Evolutionary conservation across 192 early-diverging fungal species (phyloP).

Genomic region (Umbelopsis vinacea): DNA sequence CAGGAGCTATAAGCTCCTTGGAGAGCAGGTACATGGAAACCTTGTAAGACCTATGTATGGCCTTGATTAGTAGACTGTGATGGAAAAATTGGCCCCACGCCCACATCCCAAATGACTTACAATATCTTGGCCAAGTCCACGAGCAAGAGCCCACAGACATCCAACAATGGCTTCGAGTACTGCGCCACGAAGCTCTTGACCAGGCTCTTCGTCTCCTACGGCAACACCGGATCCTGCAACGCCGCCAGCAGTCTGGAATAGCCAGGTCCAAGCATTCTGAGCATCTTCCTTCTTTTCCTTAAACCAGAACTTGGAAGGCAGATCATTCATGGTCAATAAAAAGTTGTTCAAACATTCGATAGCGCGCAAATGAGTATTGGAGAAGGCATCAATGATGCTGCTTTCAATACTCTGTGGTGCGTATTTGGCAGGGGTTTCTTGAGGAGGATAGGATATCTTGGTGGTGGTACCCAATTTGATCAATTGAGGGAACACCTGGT

Average conservation of each 20-base stretch:
- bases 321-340: slow-evolving; percentile 72
- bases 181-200: slow-evolving; percentile 55
- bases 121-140: slow-evolving; percentile 64
- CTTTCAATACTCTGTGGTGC: slow-evolving; percentile 6
- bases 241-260: slow-evolving; percentile 61
- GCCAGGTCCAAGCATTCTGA: slow-evolving; percentile 58
- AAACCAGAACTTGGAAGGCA: slow-evolving; percentile 69
- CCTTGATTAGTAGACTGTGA: too few species aligned
- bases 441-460: slow-evolving; percentile 50
- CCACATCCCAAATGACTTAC: slow-evolving; percentile 24
- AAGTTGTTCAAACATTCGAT: slow-evolving; percentile 80
- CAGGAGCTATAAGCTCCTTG: slow-evolving; percentile 49
- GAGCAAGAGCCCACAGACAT: slow-evolving; percentile 78
- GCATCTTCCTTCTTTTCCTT: slow-evolving; percentile 48
- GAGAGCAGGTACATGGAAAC: slow-evolving; percentile 46
- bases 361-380: slow-evolving; percentile 65
- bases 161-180: slow-evolving; percentile 70
- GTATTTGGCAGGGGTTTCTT: slow-evolving; percentile 33
- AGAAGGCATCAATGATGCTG: slow-evolving; percentile 55
- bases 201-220: slow-evolving; percentile 51
- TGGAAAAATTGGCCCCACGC: too few species aligned
- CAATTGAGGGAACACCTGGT: slow-evolving; percentile 53
- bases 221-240: slow-evolving; percentile 48
- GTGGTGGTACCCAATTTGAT: slow-evolving; percentile 55
- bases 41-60: slow-evolving; percentile 43